Evolutionary conservation across 1,139 yeast species (phyloP).

Genomic region (Pichia norvegensis): DNA sequence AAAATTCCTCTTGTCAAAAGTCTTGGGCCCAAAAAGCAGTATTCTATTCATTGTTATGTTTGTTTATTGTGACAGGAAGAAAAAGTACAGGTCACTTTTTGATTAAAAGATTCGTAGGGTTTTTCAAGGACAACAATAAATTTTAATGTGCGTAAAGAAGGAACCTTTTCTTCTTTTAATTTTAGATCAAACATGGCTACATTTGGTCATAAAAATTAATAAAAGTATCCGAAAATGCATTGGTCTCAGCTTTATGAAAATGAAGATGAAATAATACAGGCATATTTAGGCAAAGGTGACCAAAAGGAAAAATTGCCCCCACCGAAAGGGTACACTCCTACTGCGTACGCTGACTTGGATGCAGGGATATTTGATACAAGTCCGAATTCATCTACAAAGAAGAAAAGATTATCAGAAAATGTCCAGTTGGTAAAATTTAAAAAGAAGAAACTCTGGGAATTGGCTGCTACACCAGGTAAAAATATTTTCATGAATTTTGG

Average conservation of each 20-base stretch:
- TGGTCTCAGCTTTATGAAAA: background rate
- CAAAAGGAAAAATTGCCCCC: background rate
- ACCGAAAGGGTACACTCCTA: slow-evolving; percentile 20
- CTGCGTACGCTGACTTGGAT: slow-evolving; percentile 18
- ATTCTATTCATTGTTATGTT: slow-evolving; percentile 1
- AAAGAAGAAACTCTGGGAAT: slow-evolving; percentile 75
- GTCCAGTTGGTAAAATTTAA: slow-evolving; percentile 33
- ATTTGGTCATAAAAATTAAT: background rate
- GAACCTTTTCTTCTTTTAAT: background rate
- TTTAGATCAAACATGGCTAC: background rate
- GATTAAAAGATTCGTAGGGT: background rate
- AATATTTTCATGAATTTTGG: slow-evolving; percentile 79
- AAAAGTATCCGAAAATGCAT: background rate
- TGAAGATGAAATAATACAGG: background rate
- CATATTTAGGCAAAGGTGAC: background rate
- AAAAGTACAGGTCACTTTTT: background rate
- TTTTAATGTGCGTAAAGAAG: background rate
- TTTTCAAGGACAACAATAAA: background rate
- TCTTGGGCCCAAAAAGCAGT: slow-evolving; percentile 4
- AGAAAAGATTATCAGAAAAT: slow-evolving; percentile 7
- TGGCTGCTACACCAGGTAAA: slow-evolving; percentile 79
- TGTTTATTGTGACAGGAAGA: too few species aligned
- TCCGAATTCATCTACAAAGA: background rate
- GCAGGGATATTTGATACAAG: slow-evolving; percentile 12
- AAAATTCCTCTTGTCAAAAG: slow-evolving; percentile 1